Conservation (phyloP, 768 basidiomycete genomes). For the Stropharia rugosoannulata region DNA sequence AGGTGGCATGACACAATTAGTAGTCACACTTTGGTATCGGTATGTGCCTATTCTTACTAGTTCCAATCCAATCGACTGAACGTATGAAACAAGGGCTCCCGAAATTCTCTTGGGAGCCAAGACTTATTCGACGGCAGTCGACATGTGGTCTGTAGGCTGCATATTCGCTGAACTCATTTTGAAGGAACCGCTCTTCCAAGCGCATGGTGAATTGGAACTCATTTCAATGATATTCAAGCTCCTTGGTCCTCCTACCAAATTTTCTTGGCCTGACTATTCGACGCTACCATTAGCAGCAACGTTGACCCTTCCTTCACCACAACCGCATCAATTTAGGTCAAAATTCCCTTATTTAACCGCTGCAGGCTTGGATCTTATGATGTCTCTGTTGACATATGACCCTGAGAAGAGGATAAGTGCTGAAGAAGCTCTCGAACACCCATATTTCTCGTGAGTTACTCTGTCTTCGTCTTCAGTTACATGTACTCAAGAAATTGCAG, state of each 20-base stretch:
- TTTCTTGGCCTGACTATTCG: conserved; percentile 84
- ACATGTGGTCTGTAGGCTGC: conserved; percentile 99
- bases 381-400: conserved; percentile 84
- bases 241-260: conserved; percentile 86
- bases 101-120: conserved; percentile 93
- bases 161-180: conserved; percentile 96
- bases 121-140: conserved; percentile 92
- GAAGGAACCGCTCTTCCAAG: conserved; percentile 96
- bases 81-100: conserved; percentile 62
- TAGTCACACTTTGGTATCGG: conserved; percentile 99
- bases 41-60: conserved; percentile 28
- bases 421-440: conserved; percentile 86
- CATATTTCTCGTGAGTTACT: conserved; percentile 78
- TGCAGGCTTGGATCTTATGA: conserved; percentile 82
- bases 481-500: conserved; percentile 34
- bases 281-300: conserved; percentile 80
- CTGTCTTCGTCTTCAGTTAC: not conserved
- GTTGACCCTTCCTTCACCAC: conserved; percentile 71
- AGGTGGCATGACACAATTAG: conserved; percentile 96
- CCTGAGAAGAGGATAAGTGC: conserved; percentile 85
- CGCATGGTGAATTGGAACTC: conserved; percentile 92
- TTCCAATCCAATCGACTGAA: conserved; percentile 5
- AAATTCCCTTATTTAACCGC: conserved; percentile 84
- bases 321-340: conserved; percentile 74
- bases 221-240: conserved; percentile 93